Conservation (phyloP, 2,329 filamentous ascomycete genomes). For the Sporothrix curviconia region DNA sequence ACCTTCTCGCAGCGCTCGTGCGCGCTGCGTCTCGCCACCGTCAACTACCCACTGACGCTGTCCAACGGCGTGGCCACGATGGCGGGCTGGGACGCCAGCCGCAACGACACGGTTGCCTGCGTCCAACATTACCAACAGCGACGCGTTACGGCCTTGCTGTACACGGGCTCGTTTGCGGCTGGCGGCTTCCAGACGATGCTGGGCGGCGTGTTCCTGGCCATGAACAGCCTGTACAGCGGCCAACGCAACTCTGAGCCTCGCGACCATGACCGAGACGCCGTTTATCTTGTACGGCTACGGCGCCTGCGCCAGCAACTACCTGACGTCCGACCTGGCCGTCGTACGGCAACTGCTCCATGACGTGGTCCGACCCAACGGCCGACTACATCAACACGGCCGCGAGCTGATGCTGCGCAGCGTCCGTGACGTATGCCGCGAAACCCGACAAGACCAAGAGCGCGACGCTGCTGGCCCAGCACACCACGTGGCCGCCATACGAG, state of each 20-base stretch:
- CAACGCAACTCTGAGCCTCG: not conserved
- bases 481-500: not conserved
- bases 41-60: not conserved
- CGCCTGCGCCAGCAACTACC: conserved; percentile 3
- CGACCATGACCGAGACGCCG: not conserved
- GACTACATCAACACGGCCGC: conserved; percentile 9
- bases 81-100: not conserved
- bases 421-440: not conserved
- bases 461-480: not conserved
- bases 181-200: not conserved
- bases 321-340: not conserved
- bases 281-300: not conserved
- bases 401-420: conserved; percentile 12
- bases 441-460: not conserved
- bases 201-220: not conserved
- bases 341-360: conserved; percentile 11
- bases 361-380: conserved; percentile 5
- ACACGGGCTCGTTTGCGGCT: not conserved
- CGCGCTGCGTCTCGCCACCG: not conserved
- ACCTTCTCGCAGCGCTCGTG: not conserved
- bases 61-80: not conserved
- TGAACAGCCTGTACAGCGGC: not conserved
- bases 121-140: not conserved
- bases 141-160: not conserved
- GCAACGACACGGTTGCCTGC: conserved; percentile 7